These are phyloP conservation scores for Penicillium angulare DNA, from an alignment of 495 filamentous ascomycete species.

Conservation along the genomic window DNA sequence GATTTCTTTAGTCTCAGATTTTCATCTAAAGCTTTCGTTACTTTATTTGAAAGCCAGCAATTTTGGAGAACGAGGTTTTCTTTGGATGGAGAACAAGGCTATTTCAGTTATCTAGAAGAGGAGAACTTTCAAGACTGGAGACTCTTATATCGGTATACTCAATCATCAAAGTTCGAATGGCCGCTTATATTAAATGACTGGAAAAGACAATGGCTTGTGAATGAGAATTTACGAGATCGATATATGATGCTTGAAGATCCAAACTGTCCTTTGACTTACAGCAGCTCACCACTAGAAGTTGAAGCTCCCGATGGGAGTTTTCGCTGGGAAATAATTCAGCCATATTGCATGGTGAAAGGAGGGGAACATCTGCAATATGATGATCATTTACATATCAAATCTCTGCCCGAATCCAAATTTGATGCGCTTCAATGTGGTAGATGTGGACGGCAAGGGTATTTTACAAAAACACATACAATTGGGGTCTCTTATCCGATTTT, in stretches of 20 bases:
- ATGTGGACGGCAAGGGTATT: neutral
- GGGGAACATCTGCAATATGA: neutral
- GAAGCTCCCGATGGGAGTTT: neutral
- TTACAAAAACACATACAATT: slow-evolving; percentile 5
- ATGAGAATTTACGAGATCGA: slow-evolving; percentile 5
- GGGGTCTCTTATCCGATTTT: slow-evolving; percentile 4
- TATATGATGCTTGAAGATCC: slow-evolving; percentile 6
- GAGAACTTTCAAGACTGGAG: neutral
- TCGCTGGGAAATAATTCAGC: neutral
- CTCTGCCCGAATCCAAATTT: slow-evolving; percentile 3
- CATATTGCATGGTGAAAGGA: neutral
- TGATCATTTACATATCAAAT: slow-evolving; percentile 3
- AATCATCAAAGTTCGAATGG: neutral
- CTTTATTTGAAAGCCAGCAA: slow-evolving; percentile 5
- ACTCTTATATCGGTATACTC: neutral
- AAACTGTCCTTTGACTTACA: slow-evolving; percentile 3
- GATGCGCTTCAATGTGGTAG: slow-evolving; percentile 2
- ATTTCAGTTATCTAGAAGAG: neutral
- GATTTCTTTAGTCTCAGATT: neutral
- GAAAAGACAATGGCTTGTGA: neutral
- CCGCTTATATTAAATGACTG: neutral
- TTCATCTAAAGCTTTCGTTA: neutral
- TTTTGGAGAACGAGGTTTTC: slow-evolving; percentile 1
- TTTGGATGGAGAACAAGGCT: neutral
- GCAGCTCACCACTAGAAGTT: slow-evolving; percentile 1